Evolutionary conservation across 805 yeast species (phyloP).

Genomic region (Lachancea mirantina): DNA sequence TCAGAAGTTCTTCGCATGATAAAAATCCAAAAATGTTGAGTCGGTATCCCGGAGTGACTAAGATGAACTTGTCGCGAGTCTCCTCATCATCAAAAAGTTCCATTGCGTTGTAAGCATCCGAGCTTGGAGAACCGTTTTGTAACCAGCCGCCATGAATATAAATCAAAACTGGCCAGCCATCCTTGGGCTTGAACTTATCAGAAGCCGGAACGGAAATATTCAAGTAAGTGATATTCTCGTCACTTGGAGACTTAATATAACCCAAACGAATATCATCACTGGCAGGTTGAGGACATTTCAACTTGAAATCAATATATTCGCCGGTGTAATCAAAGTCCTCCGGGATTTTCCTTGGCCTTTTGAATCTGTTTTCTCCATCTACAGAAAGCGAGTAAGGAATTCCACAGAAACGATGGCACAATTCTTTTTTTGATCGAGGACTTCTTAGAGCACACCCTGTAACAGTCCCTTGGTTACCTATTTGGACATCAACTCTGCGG

Average conservation of each 20-base stretch:
- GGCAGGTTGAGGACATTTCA: conserved; percentile 35
- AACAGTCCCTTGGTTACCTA: no score
- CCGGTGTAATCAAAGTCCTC: conserved; percentile 34
- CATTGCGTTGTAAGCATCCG: conserved; percentile 18
- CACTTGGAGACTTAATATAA: conserved; percentile 8
- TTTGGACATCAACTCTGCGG: no score
- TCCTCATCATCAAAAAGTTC: conserved; percentile 24
- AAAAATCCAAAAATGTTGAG: conserved; percentile 35
- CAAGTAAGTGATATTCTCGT: conserved; percentile 31
- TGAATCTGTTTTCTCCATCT: conserved; percentile 29
- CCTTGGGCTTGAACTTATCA: conserved; percentile 28
- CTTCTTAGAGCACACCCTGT: no score
- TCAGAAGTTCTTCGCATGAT: conserved; percentile 33
- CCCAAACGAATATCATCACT: conserved; percentile 23
- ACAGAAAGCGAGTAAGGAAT: conserved; percentile 33
- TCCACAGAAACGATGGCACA: conserved; percentile 26
- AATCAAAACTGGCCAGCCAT: conserved; percentile 37
- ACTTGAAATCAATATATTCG: conserved; percentile 31
- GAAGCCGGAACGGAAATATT: conserved; percentile 36
- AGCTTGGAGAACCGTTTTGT: conserved; percentile 30
- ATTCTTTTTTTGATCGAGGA: no score
- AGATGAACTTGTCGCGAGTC: conserved; percentile 29
- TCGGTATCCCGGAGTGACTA: conserved; percentile 36
- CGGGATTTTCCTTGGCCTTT: conserved; percentile 30
- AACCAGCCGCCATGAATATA: conserved; percentile 41